Evolutionary conservation across 176 grass and related monocot genomes (phyloP).

Genomic region (Oryza punctata): DNA sequence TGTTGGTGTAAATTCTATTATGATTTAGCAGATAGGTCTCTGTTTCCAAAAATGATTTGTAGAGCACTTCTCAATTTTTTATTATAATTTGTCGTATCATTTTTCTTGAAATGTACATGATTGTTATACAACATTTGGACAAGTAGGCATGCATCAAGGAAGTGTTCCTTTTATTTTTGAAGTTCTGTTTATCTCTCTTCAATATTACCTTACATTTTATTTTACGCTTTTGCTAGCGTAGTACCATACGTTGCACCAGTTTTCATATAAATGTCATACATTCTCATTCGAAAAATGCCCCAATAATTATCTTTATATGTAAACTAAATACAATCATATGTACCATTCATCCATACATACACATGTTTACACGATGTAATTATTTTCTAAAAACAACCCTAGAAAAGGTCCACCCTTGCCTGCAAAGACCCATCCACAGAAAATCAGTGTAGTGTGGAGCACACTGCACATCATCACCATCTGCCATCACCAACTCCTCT

Average conservation of each 20-base stretch:
- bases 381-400: background rate
- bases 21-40: background rate
- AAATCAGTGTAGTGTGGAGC: background rate
- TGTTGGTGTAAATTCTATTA: background rate
- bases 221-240: background rate
- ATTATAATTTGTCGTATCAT: constrained; percentile 2
- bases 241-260: background rate
- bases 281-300: background rate
- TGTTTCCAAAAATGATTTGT: constrained; percentile 27
- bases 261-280: background rate
- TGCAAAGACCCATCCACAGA: background rate
- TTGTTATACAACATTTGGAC: background rate
- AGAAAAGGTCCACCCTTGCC: background rate
- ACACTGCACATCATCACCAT: background rate
- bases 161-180: background rate
- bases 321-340: background rate
- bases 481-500: background rate
- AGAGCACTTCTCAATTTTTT: constrained; percentile 4
- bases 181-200: constrained; percentile 3
- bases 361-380: background rate
- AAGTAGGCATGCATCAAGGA: background rate
- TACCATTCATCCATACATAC: background rate
- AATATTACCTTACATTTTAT: background rate
- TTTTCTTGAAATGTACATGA: background rate
- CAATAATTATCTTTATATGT: background rate